Conservation (phyloP, 345 rosid species). For the Syzygium aromaticum region DNA sequence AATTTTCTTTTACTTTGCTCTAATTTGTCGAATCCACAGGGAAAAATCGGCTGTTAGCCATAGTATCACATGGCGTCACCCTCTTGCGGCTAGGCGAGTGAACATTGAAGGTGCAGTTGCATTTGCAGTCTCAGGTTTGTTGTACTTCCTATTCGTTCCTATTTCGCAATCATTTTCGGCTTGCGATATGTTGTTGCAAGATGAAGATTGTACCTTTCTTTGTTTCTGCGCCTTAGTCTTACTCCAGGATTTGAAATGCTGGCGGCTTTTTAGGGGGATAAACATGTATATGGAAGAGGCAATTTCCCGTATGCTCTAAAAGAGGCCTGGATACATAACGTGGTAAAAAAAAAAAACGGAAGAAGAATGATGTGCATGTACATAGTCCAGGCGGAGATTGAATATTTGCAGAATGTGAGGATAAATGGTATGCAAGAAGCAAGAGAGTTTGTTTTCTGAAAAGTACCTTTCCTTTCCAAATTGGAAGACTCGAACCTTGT, state of each 20-base stretch:
- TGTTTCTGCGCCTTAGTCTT: neutral
- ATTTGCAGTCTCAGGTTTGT: slow-evolving; percentile 61
- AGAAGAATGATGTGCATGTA: neutral
- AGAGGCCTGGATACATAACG: neutral
- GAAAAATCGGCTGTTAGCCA: slow-evolving; percentile 82
- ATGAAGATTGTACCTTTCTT: neutral
- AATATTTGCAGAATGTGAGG: neutral
- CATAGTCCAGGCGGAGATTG: neutral
- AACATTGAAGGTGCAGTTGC: slow-evolving; percentile 68
- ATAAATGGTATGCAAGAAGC: neutral
- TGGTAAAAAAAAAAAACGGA: neutral
- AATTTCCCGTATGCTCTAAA: neutral
- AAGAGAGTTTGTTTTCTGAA: neutral
- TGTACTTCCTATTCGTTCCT: neutral
- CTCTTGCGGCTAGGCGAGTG: slow-evolving; percentile 43
- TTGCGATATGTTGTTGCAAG: neutral
- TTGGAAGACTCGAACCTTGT: neutral
- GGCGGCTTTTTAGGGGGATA: neutral
- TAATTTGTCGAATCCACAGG: slow-evolving; percentile 16
- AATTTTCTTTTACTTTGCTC: neutral
- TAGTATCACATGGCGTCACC: slow-evolving; percentile 68
- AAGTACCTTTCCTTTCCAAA: neutral
- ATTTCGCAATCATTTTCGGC: neutral
- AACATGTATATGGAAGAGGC: neutral
- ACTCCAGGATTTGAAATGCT: neutral